Percentiles rank a stretch among this genome's conserved stretches.
Evolutionary conservation across 148 eudicot genomes (phyloP).

Genomic region (Spergularia bocconei): DNA sequence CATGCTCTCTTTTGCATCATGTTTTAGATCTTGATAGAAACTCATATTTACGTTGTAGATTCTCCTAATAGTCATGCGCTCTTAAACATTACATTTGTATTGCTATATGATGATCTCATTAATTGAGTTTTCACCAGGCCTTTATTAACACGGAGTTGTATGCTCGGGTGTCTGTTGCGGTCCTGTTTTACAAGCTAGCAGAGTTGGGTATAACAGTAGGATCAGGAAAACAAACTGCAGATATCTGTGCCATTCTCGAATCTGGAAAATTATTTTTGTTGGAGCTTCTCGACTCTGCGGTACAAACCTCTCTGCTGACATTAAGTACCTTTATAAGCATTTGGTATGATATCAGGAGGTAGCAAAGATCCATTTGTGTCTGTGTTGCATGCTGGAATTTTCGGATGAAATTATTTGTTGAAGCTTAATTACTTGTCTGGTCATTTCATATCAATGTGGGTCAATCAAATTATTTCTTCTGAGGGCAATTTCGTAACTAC

Average conservation of each 20-base stretch:
- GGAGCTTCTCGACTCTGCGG: conserved; percentile 82
- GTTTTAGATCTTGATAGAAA: no score
- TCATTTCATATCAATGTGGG: no score
- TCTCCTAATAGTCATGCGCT: background rate
- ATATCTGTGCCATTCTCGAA: conserved; percentile 47
- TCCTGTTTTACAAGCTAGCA: conserved; percentile 74
- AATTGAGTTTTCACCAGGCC: conserved; percentile 39
- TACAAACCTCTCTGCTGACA: conserved; percentile 26
- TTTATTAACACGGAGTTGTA: conserved; percentile 93
- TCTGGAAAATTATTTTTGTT: conserved; percentile 83
- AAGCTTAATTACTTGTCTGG: no score
- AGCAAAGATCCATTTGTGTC: background rate
- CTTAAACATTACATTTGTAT: background rate
- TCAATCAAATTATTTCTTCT: no score
- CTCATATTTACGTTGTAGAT: background rate
- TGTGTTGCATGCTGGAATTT: background rate
- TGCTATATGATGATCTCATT: background rate
- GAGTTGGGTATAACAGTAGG: conserved; percentile 45
- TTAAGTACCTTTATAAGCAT: background rate
- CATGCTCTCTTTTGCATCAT: background rate
- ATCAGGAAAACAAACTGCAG: conserved; percentile 38
- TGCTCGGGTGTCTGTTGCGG: conserved; percentile 97
- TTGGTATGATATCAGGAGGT: background rate
- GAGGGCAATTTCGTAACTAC: no score
- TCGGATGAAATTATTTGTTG: no score